Evolutionary conservation across 345 rosid genomes (phyloP).

Genomic region (Populus alba): DNA sequence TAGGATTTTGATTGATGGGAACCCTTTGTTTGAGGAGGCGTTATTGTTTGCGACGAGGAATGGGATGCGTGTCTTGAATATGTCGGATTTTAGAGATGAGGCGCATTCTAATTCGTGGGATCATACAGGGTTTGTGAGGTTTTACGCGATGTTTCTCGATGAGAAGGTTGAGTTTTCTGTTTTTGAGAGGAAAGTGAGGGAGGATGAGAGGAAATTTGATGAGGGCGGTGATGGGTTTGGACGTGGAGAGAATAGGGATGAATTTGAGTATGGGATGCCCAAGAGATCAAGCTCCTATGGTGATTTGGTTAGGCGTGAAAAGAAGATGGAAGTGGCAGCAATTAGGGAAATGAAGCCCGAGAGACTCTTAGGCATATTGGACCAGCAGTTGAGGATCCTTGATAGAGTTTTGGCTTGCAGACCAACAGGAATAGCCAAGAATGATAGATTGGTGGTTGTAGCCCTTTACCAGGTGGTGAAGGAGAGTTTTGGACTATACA

Average conservation of each 20-base stretch:
- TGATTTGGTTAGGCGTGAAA: conserved; percentile 5
- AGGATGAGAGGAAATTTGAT: neutral
- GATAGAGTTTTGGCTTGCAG: conserved; percentile 25
- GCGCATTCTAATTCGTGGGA: conserved; percentile 89
- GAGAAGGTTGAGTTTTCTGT: conserved; percentile 65
- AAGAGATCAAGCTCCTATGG: conserved; percentile 8
- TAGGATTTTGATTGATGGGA: conserved; percentile 66
- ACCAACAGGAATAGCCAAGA: conserved; percentile 24
- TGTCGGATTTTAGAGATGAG: conserved; percentile 78
- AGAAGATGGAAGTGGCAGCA: conserved; percentile 1
- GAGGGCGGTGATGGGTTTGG: conserved; percentile 13
- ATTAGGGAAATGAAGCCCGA: conserved; percentile 19
- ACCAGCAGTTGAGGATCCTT: conserved; percentile 15
- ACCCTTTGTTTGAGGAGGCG: conserved; percentile 71
- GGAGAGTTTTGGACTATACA: conserved; percentile 25
- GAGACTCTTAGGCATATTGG: conserved; percentile 15
- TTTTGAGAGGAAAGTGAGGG: conserved; percentile 39
- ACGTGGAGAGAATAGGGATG: conserved; percentile 11
- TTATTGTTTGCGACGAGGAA: conserved; percentile 63
- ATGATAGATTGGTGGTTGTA: conserved; percentile 13
- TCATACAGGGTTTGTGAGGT: conserved; percentile 69
- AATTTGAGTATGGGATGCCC: conserved; percentile 7
- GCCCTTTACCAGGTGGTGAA: conserved; percentile 16
- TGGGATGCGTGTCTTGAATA: conserved; percentile 75
- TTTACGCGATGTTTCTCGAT: conserved; percentile 71